Conservation (phyloP, 768 basidiomycete genomes). For the Arthromyces matolae region DNA sequence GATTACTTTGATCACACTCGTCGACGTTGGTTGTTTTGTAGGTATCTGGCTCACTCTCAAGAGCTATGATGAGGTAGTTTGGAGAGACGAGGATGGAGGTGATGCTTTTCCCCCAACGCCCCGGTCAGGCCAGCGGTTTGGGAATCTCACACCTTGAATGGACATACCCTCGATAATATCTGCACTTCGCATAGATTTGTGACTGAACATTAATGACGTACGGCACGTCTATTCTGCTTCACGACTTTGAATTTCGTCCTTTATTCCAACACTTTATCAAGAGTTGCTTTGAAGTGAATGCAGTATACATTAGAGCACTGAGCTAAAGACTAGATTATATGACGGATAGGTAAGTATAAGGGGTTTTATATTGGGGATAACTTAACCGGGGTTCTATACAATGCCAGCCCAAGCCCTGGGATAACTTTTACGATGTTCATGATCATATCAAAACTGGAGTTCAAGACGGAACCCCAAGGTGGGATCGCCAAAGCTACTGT, state of each 20-base stretch:
- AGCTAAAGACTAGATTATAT: too few relatives aligned
- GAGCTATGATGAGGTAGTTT: conserved; percentile 8
- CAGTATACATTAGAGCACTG: too few relatives aligned
- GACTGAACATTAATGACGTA: too few relatives aligned
- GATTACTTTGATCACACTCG: conserved; percentile 10
- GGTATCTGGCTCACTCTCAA: conserved; percentile 11
- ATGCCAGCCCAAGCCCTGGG: too few relatives aligned
- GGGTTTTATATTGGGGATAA: too few relatives aligned
- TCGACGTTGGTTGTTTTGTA: conserved; percentile 11
- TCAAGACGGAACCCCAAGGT: neutral
- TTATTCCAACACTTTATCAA: too few relatives aligned
- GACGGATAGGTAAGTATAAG: too few relatives aligned
- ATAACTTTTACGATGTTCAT: neutral
- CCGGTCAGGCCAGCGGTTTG: neutral
- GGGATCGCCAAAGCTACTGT: conserved; percentile 7
- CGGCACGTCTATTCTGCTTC: neutral
- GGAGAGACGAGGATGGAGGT: conserved; percentile 10
- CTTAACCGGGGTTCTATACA: too few relatives aligned
- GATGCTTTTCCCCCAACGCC: conserved; percentile 6
- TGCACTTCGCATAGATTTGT: too few relatives aligned
- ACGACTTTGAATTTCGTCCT: neutral
- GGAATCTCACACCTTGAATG: neutral
- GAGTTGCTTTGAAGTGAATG: too few relatives aligned
- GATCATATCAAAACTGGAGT: neutral
- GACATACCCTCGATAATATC: neutral